These are phyloP conservation scores for Fagopyrum esculentum DNA, from an alignment of 148 eudicot species.

Conservation along the genomic window DNA sequence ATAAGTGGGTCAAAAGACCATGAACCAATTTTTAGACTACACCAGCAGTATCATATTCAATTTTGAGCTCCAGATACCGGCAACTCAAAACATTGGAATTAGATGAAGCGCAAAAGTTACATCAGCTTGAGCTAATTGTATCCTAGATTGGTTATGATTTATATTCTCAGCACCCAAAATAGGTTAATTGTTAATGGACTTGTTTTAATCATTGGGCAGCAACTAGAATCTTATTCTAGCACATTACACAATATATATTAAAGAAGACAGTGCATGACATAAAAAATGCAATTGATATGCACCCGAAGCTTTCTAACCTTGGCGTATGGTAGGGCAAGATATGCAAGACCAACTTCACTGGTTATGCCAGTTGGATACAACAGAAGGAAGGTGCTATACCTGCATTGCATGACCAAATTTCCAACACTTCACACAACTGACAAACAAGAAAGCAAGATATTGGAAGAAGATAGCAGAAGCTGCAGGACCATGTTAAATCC, in stretches of 20 bases:
- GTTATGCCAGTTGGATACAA: constrained; percentile 82
- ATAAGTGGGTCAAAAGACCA: no score
- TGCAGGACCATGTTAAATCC: background rate
- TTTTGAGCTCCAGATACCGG: background rate
- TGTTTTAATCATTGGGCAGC: background rate
- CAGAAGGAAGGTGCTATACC: constrained; percentile 86
- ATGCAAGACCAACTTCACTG: constrained; percentile 86
- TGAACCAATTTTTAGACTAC: no score
- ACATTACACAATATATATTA: background rate
- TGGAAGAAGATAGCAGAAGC: background rate
- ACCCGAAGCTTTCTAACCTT: constrained; percentile 38
- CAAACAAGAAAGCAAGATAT: background rate
- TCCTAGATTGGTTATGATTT: background rate
- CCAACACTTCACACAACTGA: background rate
- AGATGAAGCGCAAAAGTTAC: background rate
- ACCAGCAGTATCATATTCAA: no score
- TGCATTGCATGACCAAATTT: constrained; percentile 25
- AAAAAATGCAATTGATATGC: background rate
- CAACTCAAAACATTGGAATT: background rate
- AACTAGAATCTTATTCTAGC: background rate
- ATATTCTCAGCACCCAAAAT: background rate
- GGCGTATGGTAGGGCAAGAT: constrained; percentile 54
- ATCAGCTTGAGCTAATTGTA: background rate
- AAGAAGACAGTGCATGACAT: background rate
- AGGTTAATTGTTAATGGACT: background rate